These are phyloP conservation scores for Russula brevipes DNA, from an alignment of 768 basidiomycete genomes.

Conservation along the genomic window DNA sequence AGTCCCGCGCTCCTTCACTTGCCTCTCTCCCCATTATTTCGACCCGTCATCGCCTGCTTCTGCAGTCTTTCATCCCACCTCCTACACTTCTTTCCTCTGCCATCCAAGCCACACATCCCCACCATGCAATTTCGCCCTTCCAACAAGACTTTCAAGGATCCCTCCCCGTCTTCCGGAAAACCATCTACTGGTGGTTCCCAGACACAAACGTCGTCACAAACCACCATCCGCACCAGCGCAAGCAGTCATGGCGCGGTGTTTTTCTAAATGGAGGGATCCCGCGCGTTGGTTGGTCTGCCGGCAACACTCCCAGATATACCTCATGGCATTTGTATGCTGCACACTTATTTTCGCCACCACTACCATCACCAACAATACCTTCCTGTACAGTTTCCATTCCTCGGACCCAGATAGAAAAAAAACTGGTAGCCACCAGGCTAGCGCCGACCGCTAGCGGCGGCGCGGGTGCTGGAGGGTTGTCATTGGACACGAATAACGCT, in stretches of 20 bases:
- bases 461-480: background rate
- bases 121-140: background rate
- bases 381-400: background rate
- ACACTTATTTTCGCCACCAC: slow-evolving; percentile 5
- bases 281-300: background rate
- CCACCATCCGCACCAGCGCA: slow-evolving; percentile 16
- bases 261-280: slow-evolving; percentile 3
- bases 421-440: background rate
- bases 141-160: slow-evolving; percentile 15
- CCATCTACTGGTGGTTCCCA: slow-evolving; percentile 5
- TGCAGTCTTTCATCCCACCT: background rate
- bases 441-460: background rate
- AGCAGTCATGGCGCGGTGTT: slow-evolving; percentile 21
- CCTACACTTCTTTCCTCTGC: background rate
- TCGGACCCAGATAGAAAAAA: background rate
- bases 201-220: slow-evolving; percentile 18
- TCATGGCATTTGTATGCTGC: background rate
- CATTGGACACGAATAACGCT: background rate
- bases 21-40: background rate
- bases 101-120: background rate
- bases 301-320: background rate
- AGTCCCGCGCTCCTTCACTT: slow-evolving; percentile 4
- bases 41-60: background rate
- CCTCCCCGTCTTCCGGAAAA: slow-evolving; percentile 14
- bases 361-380: background rate